Evolutionary conservation across 2,329 filamentous ascomycete species (phyloP).

Genomic region (Uncinocarpus reesii): DNA sequence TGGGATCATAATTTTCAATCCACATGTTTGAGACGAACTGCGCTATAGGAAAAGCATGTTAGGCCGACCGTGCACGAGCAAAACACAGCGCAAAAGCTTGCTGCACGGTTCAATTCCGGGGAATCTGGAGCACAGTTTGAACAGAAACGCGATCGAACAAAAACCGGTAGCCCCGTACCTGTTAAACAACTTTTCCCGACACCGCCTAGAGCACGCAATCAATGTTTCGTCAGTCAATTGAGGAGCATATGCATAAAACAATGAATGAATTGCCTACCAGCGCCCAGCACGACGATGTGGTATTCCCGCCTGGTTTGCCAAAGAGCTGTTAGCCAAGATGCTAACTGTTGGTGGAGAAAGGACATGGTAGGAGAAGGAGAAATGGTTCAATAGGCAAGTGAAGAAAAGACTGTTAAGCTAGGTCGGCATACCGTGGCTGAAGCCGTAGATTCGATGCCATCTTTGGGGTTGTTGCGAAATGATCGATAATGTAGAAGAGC

Average conservation of each 20-base stretch:
- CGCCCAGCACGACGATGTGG: constrained; percentile 70
- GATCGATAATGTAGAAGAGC: background rate
- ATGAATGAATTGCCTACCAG: constrained; percentile 46
- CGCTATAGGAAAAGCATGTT: constrained; percentile 42
- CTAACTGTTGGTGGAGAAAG: constrained; percentile 3
- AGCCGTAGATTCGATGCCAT: constrained; percentile 13
- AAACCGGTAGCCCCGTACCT: constrained; percentile 45
- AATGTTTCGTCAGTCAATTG: constrained; percentile 17
- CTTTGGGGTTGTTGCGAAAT: background rate
- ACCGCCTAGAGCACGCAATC: constrained; percentile 49
- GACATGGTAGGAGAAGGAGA: background rate
- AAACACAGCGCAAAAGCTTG: too few relatives aligned
- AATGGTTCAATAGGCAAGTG: background rate
- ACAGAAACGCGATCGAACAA: background rate
- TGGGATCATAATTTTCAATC: constrained; percentile 85
- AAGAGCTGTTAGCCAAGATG: constrained; percentile 12
- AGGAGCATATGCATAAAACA: background rate
- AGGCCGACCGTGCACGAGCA: too few relatives aligned
- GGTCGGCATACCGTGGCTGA: constrained; percentile 14
- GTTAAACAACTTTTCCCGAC: constrained; percentile 89
- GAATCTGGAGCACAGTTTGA: background rate
- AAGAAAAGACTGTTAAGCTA: background rate
- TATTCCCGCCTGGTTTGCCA: constrained; percentile 52
- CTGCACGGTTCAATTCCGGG: too few relatives aligned
- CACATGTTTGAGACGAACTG: constrained; percentile 92